These are phyloP conservation scores for Cryomyces antarcticus DNA, from an alignment of 495 filamentous ascomycete genomes.

Conservation along the genomic window DNA sequence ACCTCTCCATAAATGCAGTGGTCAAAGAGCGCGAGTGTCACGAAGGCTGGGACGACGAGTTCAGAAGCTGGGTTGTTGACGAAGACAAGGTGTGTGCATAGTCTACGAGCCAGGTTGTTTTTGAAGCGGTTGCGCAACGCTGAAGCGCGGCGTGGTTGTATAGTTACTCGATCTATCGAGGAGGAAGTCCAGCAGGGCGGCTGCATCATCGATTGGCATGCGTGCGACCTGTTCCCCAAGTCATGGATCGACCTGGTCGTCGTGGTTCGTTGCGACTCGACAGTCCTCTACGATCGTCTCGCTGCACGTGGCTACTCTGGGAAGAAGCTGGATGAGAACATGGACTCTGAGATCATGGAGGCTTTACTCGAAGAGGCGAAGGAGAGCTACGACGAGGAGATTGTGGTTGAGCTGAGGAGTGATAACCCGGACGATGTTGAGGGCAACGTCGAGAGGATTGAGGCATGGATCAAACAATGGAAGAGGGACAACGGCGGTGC, in stretches of 20 bases:
- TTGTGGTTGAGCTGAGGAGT: slow-evolving; percentile 78
- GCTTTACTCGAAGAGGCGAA: slow-evolving; percentile 77
- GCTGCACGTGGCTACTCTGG: slow-evolving; percentile 57
- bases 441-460: slow-evolving; percentile 64
- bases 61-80: slow-evolving; percentile 80
- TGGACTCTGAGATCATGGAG: slow-evolving; percentile 96
- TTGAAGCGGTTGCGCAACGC: neutral
- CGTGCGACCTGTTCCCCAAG: slow-evolving; percentile 85
- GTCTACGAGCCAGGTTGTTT: neutral
- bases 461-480: slow-evolving; percentile 67
- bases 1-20: slow-evolving; percentile 74
- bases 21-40: slow-evolving; percentile 71
- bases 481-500: slow-evolving; percentile 34
- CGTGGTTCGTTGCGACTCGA: slow-evolving; percentile 63
- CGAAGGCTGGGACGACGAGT: slow-evolving; percentile 68
- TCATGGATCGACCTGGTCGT: slow-evolving; percentile 92
- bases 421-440: slow-evolving; percentile 68
- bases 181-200: slow-evolving; percentile 62
- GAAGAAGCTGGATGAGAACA: slow-evolving; percentile 80
- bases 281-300: slow-evolving; percentile 68
- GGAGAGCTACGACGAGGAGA: slow-evolving; percentile 69
- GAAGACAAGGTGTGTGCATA: slow-evolving; percentile 61
- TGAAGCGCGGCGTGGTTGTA: neutral
- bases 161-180: slow-evolving; percentile 69
- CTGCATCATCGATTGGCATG: slow-evolving; percentile 93